Base-by-base conservation (phyloP, 768 basidiomycete species). In the Inosperma sp. region DNA sequence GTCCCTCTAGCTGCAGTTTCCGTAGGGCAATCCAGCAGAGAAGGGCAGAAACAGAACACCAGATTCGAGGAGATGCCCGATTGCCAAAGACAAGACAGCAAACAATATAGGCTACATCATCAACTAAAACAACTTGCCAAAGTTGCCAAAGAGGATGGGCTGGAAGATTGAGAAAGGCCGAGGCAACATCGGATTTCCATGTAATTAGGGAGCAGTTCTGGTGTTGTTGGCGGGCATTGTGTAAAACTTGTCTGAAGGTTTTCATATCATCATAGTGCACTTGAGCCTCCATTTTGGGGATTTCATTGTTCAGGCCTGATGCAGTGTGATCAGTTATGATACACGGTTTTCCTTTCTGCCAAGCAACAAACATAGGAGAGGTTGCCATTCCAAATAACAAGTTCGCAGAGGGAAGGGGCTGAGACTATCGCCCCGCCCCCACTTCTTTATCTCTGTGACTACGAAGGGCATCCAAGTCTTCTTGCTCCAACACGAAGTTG, bases 101-200 rank as follows among this genome's bases (percentile, higher is more conserved):
- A 17, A 72, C 66, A 0, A 72, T 50, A 44, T 67, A 53, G 0
- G 29, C 27, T 0, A 16, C 3, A 0, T 59, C 62, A 7, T 65
- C 56, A 14, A 73, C 46, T 0, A 43, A 56, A 6, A 68, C 58
- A 0, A 73, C 46, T 30, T 76, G 74, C 13, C 69, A 69, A 1
- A 76, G 51, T 39, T 77, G 72, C 74, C 73, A 76, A 0, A 58
- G 33, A 0, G 65, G 69, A 37, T 74, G 68, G 54, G 72, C 59
- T 0, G 72, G 76, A 7, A 73, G 44, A 0, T 62, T 61, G 0
- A 64, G 54, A 30, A 72, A 77, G 0, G 75, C 75, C 9, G 67
- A 59, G 0, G 64, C 51, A 0, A 77, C n/a, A n/a, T n/a, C n/a
- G n/a, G n/a, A n/a, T n/a, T n/a, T n/a, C n/a, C n/a, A n/a, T n/a